These are phyloP conservation scores for Stagonosporopsis chrysanthemi DNA, from an alignment of 2,329 filamentous ascomycete genomes.

Conservation along the genomic window DNA sequence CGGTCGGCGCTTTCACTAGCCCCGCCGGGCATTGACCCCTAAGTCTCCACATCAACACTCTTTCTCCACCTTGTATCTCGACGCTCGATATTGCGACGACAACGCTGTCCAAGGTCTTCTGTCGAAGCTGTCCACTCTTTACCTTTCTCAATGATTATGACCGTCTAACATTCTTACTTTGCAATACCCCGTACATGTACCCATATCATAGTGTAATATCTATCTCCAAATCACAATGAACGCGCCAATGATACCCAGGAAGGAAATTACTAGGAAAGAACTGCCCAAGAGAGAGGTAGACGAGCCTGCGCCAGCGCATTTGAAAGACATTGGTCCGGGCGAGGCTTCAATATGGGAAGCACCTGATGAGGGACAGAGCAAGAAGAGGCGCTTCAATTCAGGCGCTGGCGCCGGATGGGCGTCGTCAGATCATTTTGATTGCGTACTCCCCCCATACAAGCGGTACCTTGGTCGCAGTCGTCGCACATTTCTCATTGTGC, in stretches of 20 bases:
- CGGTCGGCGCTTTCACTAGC: constrained; percentile 17
- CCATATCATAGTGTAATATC: constrained; percentile 13
- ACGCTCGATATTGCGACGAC: constrained; percentile 7
- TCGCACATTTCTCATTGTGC: constrained; percentile 48
- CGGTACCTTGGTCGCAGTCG: constrained; percentile 51
- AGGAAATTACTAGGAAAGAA: constrained; percentile 23
- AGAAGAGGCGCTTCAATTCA: constrained; percentile 10
- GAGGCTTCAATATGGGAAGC: constrained; percentile 14
- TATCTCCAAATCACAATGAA: constrained; percentile 26
- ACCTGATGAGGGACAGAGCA: constrained; percentile 2
- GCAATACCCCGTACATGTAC: constrained; percentile 22
- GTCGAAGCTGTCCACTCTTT: constrained; percentile 30
- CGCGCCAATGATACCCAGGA: constrained; percentile 26
- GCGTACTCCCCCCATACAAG: constrained; percentile 48
- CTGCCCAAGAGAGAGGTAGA: constrained; percentile 1
- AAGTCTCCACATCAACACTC: constrained; percentile 22
- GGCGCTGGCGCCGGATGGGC: constrained; percentile 33
- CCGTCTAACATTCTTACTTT: constrained; percentile 19
- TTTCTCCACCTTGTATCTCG: constrained; percentile 21
- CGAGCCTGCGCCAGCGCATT: constrained; percentile 29
- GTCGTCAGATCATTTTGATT: constrained; percentile 45
- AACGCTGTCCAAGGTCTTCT: constrained; percentile 19
- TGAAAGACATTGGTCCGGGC: constrained; percentile 20
- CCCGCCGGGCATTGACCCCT: constrained; percentile 16
- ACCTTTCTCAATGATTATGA: constrained; percentile 18